Conservation (phyloP, 345 rosid genomes). For the Anastatica hierochuntica region DNA sequence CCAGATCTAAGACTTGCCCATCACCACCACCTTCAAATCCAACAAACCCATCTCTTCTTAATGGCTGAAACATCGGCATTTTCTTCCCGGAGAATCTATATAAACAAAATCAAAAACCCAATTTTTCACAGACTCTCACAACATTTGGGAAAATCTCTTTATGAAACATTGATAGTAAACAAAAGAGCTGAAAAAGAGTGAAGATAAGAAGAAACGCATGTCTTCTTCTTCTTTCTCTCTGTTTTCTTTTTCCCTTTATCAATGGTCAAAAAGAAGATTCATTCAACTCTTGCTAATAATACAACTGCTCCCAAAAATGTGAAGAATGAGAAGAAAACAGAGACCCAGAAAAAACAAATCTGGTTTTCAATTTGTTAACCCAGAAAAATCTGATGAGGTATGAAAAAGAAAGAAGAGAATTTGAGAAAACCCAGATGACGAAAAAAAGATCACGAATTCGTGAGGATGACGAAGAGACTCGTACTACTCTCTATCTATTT, state of each 20-base stretch:
- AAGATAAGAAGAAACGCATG: conserved; percentile 9
- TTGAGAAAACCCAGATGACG: conserved; percentile 24
- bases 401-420: conserved; percentile 13
- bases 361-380: conserved; percentile 7
- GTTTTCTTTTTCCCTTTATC: conserved; percentile 20
- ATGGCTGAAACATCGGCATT: conserved; percentile 49
- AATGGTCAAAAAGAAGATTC: conserved; percentile 31
- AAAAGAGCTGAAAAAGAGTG: too few species aligned
- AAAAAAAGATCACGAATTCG: too few species aligned
- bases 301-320: conserved; percentile 9
- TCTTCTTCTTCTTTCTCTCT: conserved; percentile 7
- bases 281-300: conserved; percentile 12
- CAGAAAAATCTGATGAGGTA: conserved; percentile 11
- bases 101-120: neutral
- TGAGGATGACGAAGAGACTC: conserved; percentile 25
- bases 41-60: conserved; percentile 23
- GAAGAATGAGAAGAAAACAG: neutral
- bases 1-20: conserved; percentile 71
- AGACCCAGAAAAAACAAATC: conserved; percentile 9
- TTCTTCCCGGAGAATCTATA: neutral
- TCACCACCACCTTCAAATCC: conserved; percentile 38
- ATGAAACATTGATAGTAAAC: conserved; percentile 4
- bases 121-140: neutral
- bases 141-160: conserved; percentile 9
- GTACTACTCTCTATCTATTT: too few species aligned